Evolutionary conservation across 208 protist genomes (phyloP).

Genomic region (Wallacemonas sp.): DNA sequence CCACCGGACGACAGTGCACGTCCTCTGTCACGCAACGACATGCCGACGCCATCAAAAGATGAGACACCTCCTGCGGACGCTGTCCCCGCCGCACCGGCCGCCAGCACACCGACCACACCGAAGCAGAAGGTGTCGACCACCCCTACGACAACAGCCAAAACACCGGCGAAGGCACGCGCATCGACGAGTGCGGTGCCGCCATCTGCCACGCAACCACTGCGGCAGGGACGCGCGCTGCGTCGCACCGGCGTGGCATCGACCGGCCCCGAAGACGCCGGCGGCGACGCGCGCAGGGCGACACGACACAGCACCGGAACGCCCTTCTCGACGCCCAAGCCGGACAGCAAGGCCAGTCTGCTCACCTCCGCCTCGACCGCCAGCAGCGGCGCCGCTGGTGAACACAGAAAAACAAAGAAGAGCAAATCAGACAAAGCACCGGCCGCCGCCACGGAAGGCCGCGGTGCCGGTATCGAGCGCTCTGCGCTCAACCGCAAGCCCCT

Average conservation of each 20-base stretch:
- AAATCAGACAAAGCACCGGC: no score
- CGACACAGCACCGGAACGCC: not conserved
- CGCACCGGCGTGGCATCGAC: not conserved
- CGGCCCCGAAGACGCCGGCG: not conserved
- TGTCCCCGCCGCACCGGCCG: not conserved
- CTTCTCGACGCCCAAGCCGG: not conserved
- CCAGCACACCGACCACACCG: not conserved
- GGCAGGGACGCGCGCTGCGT: not conserved
- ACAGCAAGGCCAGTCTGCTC: not conserved
- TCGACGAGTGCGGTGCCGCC: not conserved
- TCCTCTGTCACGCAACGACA: no score
- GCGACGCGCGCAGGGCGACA: not conserved
- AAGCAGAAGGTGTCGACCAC: conserved; percentile 5
- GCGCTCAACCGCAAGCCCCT: conserved; percentile 4
- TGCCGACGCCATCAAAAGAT: no score
- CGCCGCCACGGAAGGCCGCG: no score
- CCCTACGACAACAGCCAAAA: not conserved
- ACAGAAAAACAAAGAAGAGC: no score
- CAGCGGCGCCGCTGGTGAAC: no score
- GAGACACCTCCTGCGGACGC: not conserved
- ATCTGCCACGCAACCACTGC: not conserved
- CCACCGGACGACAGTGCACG: no score
- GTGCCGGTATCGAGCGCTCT: not conserved
- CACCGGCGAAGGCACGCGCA: not conserved
- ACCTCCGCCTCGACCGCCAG: not conserved